Conservation (phyloP, 345 rosid species). For the Lepidium sativum region DNA sequence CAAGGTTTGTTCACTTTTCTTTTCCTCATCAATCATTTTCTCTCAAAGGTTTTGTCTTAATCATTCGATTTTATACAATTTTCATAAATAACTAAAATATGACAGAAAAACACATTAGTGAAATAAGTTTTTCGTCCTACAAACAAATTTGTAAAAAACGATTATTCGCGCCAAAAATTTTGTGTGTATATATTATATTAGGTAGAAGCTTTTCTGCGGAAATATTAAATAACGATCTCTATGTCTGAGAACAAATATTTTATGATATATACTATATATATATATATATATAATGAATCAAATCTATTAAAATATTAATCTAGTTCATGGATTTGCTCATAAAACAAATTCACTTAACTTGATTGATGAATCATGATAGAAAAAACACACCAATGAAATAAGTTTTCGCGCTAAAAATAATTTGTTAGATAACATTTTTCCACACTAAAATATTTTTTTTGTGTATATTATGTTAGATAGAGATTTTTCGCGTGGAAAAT, state of each 20-base stretch:
- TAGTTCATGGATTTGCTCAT: too few relatives aligned
- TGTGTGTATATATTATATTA: neutral
- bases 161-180: neutral
- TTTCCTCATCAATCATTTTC: neutral
- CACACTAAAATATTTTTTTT: too few relatives aligned
- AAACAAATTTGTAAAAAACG: neutral
- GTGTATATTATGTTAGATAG: too few relatives aligned
- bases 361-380: too few relatives aligned
- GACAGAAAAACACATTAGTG: neutral
- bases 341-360: too few relatives aligned
- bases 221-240: neutral
- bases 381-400: too few relatives aligned
- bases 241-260: too few relatives aligned
- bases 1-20: neutral
- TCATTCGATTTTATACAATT: neutral
- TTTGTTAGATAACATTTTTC: too few relatives aligned
- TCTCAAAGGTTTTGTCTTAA: neutral
- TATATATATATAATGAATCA: too few relatives aligned
- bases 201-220: neutral
- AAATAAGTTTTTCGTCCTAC: neutral
- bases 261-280: neutral
- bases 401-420: too few relatives aligned
- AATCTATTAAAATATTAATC: neutral
- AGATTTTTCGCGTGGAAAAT: too few relatives aligned
- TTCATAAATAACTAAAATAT: too few relatives aligned